Base-by-base conservation (phyloP, 345 rosid species). In the Populus pruinosa region DNA sequence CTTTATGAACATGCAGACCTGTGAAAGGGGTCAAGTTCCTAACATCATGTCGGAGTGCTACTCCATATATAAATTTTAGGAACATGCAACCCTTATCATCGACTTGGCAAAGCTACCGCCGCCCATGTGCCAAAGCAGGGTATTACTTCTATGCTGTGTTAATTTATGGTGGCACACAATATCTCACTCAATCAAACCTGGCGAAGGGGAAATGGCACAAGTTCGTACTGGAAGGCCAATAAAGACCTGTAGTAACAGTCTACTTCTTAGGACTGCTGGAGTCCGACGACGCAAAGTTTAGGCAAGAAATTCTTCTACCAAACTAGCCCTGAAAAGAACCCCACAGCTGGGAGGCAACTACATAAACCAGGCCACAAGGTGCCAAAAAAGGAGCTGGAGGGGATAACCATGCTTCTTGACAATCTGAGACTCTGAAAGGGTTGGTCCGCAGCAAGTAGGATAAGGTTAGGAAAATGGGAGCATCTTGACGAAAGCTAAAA, bases 111-210 rank as follows among this genome's bases (percentile, higher is more conserved):
- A 53, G 36, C 31, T 16, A 5, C 76, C 11, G 53, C 75, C 41
- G 72, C 70, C 78, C 81, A 75, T 20, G 82, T 70, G 85, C 33
- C 49, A 11, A 23, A 1, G 55, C 27, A 2, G 23, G 6, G 33
- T 66, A 13, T 17, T 59, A 38, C 27, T 43, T 70, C 21, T 61
- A 39, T 70, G 44, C 44, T 71, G 49, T 5, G n/a, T 29, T 64
- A 78, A 50, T 55, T 78, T 53, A n/a, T 44, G 13, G 35, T 77
- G 74, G 38, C 47, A 6, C 7, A 6, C 56, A 4, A 62, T 20
- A 25, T 76, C 44, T 41, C 14, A 65, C 64, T 4, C 9, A 17
- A 21, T 41, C 23, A 56, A 56, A 17, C 61, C 43, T 49, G 41
- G 9, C 73, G 12, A 69, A 50, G 9, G n/a, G 9, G 23, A 43